Conservation (phyloP, 495 filamentous ascomycete genomes). For the Aspergillus ostianus region DNA sequence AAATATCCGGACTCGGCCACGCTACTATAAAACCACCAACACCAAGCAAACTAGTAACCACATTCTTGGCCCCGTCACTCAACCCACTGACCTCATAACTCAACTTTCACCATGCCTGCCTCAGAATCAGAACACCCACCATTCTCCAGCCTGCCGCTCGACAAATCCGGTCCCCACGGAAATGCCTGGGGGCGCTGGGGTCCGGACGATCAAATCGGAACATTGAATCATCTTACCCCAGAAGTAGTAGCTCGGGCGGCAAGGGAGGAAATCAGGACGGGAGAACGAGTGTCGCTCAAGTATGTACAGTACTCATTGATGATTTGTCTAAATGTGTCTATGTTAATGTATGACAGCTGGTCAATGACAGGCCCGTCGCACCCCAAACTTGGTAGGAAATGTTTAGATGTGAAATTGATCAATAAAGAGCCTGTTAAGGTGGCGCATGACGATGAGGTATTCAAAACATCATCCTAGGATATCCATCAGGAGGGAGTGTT, state of each 20-base stretch:
- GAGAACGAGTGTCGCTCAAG: slow-evolving; percentile 41
- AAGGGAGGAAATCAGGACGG: slow-evolving; percentile 55
- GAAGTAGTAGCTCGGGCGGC: slow-evolving; percentile 47
- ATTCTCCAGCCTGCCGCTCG: slow-evolving; percentile 49
- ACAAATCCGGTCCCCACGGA: slow-evolving; percentile 43
- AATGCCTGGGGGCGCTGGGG: slow-evolving; percentile 44
- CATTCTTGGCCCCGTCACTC: too few species aligned
- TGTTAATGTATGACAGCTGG: too few species aligned
- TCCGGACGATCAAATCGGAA: slow-evolving; percentile 47
- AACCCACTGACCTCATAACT: too few species aligned
- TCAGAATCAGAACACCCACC: not conserved
- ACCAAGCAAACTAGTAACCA: too few species aligned
- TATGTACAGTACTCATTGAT: not conserved
- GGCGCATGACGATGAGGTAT: too few species aligned
- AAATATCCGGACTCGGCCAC: too few species aligned
- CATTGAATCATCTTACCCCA: slow-evolving; percentile 51
- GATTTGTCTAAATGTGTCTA: too few species aligned
- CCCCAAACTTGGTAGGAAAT: too few species aligned
- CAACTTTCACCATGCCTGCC: not conserved
- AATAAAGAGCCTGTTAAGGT: too few species aligned
- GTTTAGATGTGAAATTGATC: too few species aligned
- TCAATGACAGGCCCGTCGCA: too few species aligned
- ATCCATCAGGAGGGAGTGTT: not conserved
- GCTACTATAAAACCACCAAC: too few species aligned
- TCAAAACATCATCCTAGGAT: not conserved